Base-by-base conservation (phyloP, 1,139 yeast species). In the Zygoascus hellenicus region DNA sequence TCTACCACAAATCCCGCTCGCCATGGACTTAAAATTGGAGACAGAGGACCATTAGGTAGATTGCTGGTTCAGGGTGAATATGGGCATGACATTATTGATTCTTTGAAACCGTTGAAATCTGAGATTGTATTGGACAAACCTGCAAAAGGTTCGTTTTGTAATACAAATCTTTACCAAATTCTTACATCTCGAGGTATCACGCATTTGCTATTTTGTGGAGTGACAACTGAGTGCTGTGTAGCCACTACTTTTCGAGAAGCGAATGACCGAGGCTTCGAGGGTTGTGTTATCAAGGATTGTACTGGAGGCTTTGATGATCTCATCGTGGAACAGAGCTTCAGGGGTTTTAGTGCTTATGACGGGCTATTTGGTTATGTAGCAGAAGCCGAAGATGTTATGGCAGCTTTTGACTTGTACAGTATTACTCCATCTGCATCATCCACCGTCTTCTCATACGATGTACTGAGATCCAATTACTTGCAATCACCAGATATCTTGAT, bases 211-310 rank as follows among this genome's bases (percentile, higher is more conserved):
- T 45, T 61, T 10, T 51, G 59, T 17, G 65, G 65, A 2, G 65
- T 61, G 11, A 61, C 65, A 9, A 59, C 65, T 2, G 65, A 61
- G 48, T 61, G 65, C 50, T 61, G 65, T 45, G 65, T 61, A 2
- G 55, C 63, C 10, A 57, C 65, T 2, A 61, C 65, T 10, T 60
- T 60, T 48, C 48, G 65, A 14, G 65, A 61, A 42, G 65, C 62
- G 6, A 61, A 61, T 46, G 65, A 61, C 45, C 57, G 60, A 22
- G 65, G 65, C 2, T 61, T 61, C 48, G 64, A 61, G 41, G 56
- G 62, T 48, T 61, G 65, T 46, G 60, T 61, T 3, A 48, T 61
- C 17, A 45, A 54, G 1, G 65, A 61, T 43, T 61, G 65, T 45
- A 61, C 64, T 10, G 59, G 57, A 2, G 65, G 65, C 2, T 61